Conservation (phyloP, 2,329 filamentous ascomycete genomes). For the Aureobasidium sp. region DNA sequence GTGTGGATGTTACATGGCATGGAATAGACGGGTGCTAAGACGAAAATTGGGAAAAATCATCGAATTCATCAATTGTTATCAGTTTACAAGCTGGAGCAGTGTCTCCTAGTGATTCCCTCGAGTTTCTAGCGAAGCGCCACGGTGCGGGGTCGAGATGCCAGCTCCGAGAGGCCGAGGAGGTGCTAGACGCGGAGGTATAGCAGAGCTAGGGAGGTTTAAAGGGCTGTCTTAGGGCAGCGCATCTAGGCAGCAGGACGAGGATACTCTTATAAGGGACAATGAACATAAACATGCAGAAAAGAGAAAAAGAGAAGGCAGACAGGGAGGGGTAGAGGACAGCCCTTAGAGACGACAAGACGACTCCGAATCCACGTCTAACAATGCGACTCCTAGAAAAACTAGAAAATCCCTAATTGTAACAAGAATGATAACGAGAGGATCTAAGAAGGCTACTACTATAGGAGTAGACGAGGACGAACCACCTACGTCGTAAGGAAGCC, state of each 20-base stretch:
- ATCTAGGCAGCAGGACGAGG: not conserved
- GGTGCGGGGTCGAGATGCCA: not conserved
- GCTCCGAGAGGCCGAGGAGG: not conserved
- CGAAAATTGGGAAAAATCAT: no score
- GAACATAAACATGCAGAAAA: not conserved
- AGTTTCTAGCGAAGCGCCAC: no score
- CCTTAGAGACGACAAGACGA: not conserved
- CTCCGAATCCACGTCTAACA: not conserved
- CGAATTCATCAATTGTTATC: no score
- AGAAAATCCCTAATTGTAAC: not conserved
- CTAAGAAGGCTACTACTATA: not conserved
- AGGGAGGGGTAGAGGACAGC: not conserved
- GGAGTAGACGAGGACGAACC: no score
- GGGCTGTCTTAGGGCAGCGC: not conserved
- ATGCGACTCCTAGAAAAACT: not conserved
- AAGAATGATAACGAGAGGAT: not conserved
- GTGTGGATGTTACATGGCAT: no score
- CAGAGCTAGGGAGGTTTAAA: not conserved
- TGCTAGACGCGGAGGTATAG: not conserved
- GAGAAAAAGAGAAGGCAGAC: not conserved
- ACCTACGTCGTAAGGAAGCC: no score
- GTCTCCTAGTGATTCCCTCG: no score
- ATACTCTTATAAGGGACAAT: not conserved
- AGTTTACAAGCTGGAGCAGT: no score
- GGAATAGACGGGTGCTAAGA: no score